Evolutionary conservation across 2,329 filamentous ascomycete genomes (phyloP).

Genomic region (Fusarium sp.): DNA sequence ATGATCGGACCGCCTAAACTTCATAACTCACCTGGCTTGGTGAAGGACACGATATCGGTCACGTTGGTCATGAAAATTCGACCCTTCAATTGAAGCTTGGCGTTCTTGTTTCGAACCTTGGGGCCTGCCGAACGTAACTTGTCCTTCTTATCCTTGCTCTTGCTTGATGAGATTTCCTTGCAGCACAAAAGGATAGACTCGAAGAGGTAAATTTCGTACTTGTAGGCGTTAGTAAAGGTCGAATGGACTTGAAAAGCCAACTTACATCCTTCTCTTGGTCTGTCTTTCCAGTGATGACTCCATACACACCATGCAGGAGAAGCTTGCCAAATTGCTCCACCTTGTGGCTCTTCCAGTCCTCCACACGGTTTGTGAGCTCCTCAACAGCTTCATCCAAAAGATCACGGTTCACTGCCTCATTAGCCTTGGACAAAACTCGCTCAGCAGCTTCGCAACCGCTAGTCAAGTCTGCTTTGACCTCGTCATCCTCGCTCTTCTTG

Average conservation of each 20-base stretch:
- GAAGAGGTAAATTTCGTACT: constrained; percentile 99
- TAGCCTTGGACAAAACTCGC: constrained; percentile 83
- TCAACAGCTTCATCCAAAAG: constrained; percentile 84
- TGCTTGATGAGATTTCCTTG: constrained; percentile 91
- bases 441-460: constrained; percentile 85
- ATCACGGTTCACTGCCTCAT: constrained; percentile 90
- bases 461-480: constrained; percentile 76
- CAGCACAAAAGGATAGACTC: constrained; percentile 95
- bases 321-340: constrained; percentile 93
- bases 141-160: constrained; percentile 81
- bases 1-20: not conserved
- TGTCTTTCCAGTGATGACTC: constrained; percentile 87
- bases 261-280: constrained; percentile 90
- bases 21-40: constrained; percentile 79
- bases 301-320: constrained; percentile 88
- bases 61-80: constrained; percentile 99
- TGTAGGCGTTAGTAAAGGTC: constrained; percentile 29
- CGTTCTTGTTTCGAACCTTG: constrained; percentile 72
- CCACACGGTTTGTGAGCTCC: constrained; percentile 83
- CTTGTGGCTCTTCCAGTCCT: constrained; percentile 96
- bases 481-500: constrained; percentile 83
- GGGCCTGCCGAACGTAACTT: constrained; percentile 66
- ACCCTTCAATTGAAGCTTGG: constrained; percentile 93
- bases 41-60: constrained; percentile 88
- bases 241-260: constrained; percentile 45